Evolutionary conservation across 768 basidiomycete species (phyloP).

Genomic region (Dacryopinax spathularia): DNA sequence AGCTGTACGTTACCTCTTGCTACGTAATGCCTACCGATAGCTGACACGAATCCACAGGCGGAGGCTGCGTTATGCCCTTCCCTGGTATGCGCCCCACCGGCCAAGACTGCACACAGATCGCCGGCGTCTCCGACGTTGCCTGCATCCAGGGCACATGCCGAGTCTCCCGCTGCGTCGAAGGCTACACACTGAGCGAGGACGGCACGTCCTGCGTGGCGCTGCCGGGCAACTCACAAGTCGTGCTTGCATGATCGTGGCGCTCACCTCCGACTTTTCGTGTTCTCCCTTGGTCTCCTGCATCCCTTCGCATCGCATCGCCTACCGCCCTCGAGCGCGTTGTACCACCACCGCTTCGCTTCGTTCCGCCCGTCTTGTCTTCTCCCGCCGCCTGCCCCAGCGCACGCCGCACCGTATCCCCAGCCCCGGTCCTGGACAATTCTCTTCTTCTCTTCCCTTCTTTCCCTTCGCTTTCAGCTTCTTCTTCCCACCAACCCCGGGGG

Average conservation of each 20-base stretch:
- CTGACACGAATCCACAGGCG: neutral
- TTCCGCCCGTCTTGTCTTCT: neutral
- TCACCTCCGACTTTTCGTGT: neutral
- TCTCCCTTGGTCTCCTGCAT: neutral
- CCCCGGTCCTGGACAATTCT: neutral
- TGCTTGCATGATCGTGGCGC: neutral
- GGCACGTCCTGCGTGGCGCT: constrained; percentile 6
- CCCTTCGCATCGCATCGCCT: neutral
- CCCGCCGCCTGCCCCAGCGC: neutral
- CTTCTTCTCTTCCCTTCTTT: neutral
- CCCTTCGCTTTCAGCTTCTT: neutral
- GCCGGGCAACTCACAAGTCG: neutral
- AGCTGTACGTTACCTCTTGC: constrained; percentile 6
- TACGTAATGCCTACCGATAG: no score
- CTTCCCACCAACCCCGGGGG: no score
- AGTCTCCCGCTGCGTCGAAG: constrained; percentile 4
- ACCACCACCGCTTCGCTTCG: neutral
- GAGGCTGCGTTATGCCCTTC: constrained; percentile 9
- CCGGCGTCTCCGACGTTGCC: constrained; percentile 6
- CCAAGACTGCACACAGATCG: constrained; percentile 8
- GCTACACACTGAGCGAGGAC: constrained; percentile 5
- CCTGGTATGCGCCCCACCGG: constrained; percentile 3
- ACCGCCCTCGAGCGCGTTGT: neutral
- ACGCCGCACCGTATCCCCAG: neutral
- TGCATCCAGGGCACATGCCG: constrained; percentile 6